Percentiles rank a stretch among this genome's conserved stretches.
These are phyloP conservation scores for Austroboletus festivus DNA, from an alignment of 768 basidiomycete genomes.

Conservation along the genomic window DNA sequence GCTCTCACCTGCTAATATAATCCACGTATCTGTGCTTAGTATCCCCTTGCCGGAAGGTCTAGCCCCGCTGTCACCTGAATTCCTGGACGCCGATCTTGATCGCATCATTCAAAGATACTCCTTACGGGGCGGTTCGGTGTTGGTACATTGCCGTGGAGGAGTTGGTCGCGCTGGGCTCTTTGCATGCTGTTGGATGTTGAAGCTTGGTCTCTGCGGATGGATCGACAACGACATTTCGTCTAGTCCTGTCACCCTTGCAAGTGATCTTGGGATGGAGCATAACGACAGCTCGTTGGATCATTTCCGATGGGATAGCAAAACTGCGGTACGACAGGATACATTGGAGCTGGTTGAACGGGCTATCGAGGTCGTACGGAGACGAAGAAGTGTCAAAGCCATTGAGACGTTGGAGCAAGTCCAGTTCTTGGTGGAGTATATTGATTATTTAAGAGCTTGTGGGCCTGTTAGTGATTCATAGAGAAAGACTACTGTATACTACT, in stretches of 20 bases:
- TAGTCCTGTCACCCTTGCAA: background rate
- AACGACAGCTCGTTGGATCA: background rate
- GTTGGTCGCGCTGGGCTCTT: constrained; percentile 91
- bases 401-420: constrained; percentile 93
- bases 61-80: constrained; percentile 56
- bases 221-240: constrained; percentile 30
- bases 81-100: constrained; percentile 64
- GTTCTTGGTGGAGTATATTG: constrained; percentile 76
- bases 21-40: constrained; percentile 35
- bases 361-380: constrained; percentile 66
- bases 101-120: constrained; percentile 71
- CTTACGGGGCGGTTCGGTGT: constrained; percentile 62
- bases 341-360: constrained; percentile 69
- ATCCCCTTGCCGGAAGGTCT: constrained; percentile 90
- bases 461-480: background rate
- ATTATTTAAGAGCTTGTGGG: constrained; percentile 43
- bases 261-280: constrained; percentile 12
- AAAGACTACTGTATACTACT: constrained; percentile 1
- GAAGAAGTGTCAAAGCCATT: constrained; percentile 85
- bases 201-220: constrained; percentile 86
- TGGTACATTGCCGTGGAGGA: constrained; percentile 92
- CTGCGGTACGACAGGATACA: constrained; percentile 40
- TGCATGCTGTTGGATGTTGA: constrained; percentile 90
- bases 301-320: constrained; percentile 21
- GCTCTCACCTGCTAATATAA: background rate